phyloP scores from a whole-genome alignment of 169 alveolate species.

The Ichthyophthirius multifiliis region DNA sequence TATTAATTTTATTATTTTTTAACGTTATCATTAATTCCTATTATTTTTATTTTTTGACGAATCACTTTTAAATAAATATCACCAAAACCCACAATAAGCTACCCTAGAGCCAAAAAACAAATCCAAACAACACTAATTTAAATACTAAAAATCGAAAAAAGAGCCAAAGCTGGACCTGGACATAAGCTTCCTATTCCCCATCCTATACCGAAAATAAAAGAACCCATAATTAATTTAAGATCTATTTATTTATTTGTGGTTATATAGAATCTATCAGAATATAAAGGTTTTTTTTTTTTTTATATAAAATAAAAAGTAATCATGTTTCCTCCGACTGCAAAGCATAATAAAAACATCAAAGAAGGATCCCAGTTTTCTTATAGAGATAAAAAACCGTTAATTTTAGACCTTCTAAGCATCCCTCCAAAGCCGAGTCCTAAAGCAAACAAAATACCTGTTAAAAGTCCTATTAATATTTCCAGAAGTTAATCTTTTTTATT shows the following conservation, averaged over 20 bases:
- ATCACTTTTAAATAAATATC: too few relatives aligned
- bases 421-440: constrained; percentile 73
- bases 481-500: not conserved
- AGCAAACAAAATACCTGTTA: constrained; percentile 65
- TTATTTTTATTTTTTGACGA: too few relatives aligned
- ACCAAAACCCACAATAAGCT: not conserved
- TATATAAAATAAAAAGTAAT: constrained; percentile 38
- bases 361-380: constrained; percentile 66
- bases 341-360: constrained; percentile 49
- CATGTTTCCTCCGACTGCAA: constrained; percentile 44
- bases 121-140: constrained; percentile 15
- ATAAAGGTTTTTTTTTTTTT: constrained; percentile 47
- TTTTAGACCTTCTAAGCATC: constrained; percentile 67
- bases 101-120: constrained; percentile 2
- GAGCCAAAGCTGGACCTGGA: constrained; percentile 43
- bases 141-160: constrained; percentile 25
- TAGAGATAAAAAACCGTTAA: constrained; percentile 57
- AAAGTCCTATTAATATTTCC: constrained; percentile 16
- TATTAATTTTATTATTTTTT: too few relatives aligned
- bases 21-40: too few relatives aligned
- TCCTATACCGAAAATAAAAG: constrained; percentile 78
- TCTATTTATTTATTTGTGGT: constrained; percentile 52
- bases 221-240: constrained; percentile 57
- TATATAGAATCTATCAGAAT: constrained; percentile 35
- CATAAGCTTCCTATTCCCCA: constrained; percentile 49